phyloP scores from a whole-genome alignment of 2,329 filamentous ascomycete species.

The Diaporthe sp. region DNA sequence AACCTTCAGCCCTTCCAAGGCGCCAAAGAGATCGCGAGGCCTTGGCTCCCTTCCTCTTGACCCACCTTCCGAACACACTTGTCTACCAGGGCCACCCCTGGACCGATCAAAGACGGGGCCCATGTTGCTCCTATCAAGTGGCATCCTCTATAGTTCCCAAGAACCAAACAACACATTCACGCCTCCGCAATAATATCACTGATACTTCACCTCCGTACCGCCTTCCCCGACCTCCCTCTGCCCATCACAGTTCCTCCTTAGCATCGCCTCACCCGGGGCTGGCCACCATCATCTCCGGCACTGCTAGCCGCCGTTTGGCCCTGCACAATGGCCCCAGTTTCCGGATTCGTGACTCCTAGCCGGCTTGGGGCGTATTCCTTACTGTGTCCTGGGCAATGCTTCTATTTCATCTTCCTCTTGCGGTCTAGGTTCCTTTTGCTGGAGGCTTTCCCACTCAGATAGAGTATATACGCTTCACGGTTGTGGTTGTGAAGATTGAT shows the following conservation, averaged over 20 bases:
- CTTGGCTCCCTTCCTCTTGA: not conserved
- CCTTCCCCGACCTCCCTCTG: not conserved
- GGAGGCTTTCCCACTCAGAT: not conserved
- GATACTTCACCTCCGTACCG: not conserved
- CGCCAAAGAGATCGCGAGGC: constrained; percentile 10
- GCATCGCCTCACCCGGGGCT: not conserved
- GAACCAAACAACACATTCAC: not conserved
- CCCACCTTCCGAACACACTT: not conserved
- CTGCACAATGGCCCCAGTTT: not conserved
- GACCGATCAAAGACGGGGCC: not conserved
- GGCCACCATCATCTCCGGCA: constrained; percentile 1
- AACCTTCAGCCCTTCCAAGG: constrained; percentile 19
- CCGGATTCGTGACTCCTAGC: not conserved
- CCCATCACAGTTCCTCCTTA: not conserved
- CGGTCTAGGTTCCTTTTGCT: not conserved
- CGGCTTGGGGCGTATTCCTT: constrained; percentile 23
- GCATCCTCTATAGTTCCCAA: not conserved
- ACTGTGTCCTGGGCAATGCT: constrained; percentile 15
- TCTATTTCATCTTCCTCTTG: not conserved
- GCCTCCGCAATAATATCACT: constrained; percentile 17
- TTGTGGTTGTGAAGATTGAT: not conserved
- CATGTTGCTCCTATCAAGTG: not conserved
- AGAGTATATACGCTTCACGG: not conserved
- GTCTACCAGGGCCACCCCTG: not conserved
- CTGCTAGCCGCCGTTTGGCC: not conserved